Evolutionary conservation across 257 asterid genomes (phyloP).

Genomic region (Solanum pennellii): DNA sequence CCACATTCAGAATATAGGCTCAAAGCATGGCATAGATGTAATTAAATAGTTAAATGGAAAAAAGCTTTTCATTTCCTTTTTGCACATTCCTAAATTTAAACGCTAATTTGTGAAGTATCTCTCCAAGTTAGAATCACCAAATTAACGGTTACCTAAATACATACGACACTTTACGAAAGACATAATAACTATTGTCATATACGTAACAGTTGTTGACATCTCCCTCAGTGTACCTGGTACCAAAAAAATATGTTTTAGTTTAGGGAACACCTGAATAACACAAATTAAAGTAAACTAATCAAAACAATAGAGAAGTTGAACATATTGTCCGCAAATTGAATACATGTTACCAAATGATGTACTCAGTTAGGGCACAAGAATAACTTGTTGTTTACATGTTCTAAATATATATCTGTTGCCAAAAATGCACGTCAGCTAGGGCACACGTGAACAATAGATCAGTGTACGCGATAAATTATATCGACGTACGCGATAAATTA

Average conservation of each 20-base stretch:
- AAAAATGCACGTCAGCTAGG: not conserved
- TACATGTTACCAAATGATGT: not conserved
- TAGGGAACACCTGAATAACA: not conserved
- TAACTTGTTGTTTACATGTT: not conserved
- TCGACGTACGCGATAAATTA: not conserved
- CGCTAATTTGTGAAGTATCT: not conserved
- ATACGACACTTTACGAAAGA: not conserved
- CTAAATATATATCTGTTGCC: not conserved
- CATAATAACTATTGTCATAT: not conserved
- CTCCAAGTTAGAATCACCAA: not conserved
- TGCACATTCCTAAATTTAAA: not conserved
- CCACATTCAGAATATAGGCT: not conserved
- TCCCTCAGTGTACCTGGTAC: not conserved
- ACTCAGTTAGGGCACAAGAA: not conserved
- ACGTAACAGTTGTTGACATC: not conserved
- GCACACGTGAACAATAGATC: not conserved
- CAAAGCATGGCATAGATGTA: not conserved
- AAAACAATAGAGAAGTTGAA: not conserved
- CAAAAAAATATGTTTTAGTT: not conserved
- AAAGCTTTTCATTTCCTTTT: not conserved
- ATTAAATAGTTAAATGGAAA: no score
- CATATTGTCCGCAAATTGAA: not conserved
- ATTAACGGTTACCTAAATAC: not conserved
- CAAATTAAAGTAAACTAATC: not conserved
- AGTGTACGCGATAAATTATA: no score